These are phyloP conservation scores for Neolentinus lepideus DNA, from an alignment of 1,284 basidiomycete species.

Conservation along the genomic window DNA sequence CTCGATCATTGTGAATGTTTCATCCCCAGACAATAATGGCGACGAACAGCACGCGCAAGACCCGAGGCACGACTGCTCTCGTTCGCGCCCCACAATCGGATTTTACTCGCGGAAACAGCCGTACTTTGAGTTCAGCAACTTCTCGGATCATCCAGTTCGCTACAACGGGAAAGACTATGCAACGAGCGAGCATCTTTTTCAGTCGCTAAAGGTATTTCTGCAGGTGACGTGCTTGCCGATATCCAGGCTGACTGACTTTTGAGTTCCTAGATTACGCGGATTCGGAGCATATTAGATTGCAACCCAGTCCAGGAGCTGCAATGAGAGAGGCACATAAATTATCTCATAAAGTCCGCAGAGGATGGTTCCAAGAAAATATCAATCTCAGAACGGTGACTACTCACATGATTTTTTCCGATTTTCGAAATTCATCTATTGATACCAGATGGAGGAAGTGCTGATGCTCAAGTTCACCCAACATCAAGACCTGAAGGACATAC, in stretches of 20 bases:
- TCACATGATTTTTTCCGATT: too few relatives aligned
- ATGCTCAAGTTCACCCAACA: conserved; percentile 63
- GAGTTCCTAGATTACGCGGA: conserved; percentile 9
- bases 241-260: background rate
- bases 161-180: conserved; percentile 28
- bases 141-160: conserved; percentile 28
- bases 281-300: conserved; percentile 30
- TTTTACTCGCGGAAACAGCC: conserved; percentile 13
- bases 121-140: conserved; percentile 32
- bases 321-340: conserved; percentile 32
- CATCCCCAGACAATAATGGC: background rate
- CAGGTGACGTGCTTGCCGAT: background rate
- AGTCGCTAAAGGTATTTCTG: conserved; percentile 28
- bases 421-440: conserved; percentile 22
- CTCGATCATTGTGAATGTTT: too few relatives aligned
- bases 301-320: conserved; percentile 26
- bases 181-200: conserved; percentile 34
- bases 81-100: background rate
- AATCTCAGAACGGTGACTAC: conserved; percentile 25
- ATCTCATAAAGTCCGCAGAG: conserved; percentile 26
- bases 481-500: conserved; percentile 38
- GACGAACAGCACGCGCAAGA: background rate
- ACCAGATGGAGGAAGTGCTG: conserved; percentile 48
- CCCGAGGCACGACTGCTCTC: background rate
- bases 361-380: conserved; percentile 21